Conservation (phyloP, 2,329 filamentous ascomycete genomes). For the Emergomyces orientalis region DNA sequence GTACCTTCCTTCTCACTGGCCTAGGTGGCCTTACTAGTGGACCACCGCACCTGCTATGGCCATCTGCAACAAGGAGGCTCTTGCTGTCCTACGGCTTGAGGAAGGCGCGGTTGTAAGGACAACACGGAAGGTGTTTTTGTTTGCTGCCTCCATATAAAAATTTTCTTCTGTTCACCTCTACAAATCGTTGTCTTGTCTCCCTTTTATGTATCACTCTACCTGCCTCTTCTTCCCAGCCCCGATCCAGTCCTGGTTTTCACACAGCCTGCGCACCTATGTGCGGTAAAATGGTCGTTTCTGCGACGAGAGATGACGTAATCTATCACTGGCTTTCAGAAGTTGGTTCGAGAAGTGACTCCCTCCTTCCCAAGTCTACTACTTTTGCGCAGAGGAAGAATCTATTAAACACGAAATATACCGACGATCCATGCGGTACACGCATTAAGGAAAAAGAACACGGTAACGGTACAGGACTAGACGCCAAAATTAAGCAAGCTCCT, state of each 20-base stretch:
- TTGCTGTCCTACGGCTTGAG: not conserved
- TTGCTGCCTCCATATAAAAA: not conserved
- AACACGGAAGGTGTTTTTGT: not conserved
- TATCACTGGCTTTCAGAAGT: constrained; percentile 1
- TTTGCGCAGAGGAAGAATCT: not conserved
- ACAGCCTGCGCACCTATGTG: not conserved
- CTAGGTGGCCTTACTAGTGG: not conserved
- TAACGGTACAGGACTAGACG: too few species aligned
- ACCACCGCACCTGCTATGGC: not conserved
- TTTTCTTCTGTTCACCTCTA: not conserved
- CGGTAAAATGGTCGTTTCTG: not conserved
- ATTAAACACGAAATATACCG: not conserved
- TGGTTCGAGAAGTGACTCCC: not conserved
- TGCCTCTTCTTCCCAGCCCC: not conserved
- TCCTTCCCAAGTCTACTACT: not conserved
- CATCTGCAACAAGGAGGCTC: not conserved
- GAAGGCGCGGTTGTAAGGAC: not conserved
- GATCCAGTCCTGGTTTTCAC: not conserved
- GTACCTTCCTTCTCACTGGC: not conserved
- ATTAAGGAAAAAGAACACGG: not conserved
- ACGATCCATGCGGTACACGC: too few species aligned
- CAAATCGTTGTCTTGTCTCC: not conserved
- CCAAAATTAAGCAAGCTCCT: not conserved
- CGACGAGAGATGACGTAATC: not conserved
- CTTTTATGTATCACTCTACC: too few species aligned